Conservation (phyloP, 208 protist genomes). For the Acanthamoeba quina region DNA sequence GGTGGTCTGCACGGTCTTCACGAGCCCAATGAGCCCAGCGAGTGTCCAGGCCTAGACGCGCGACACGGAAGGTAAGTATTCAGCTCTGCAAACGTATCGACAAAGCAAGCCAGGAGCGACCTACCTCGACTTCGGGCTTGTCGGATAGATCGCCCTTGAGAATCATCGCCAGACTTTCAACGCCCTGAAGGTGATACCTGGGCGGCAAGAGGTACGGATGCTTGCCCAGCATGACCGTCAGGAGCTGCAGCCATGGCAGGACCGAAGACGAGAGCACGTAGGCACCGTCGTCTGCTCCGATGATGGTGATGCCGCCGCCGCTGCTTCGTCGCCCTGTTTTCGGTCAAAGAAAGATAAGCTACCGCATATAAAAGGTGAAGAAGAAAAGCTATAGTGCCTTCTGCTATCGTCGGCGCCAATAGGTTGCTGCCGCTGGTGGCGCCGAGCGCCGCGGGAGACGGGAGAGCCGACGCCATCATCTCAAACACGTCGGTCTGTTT, state of each 20-base stretch:
- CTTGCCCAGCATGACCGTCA: constrained; percentile 39
- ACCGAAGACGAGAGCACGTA: neutral
- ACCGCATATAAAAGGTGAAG: neutral
- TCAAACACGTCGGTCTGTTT: constrained; percentile 27
- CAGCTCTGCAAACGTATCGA: neutral
- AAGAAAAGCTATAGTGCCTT: neutral
- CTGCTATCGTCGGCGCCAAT: neutral
- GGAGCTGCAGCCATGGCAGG: constrained; percentile 20
- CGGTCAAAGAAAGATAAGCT: neutral
- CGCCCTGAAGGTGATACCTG: neutral
- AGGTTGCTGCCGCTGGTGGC: neutral
- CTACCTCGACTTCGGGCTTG: constrained; percentile 31
- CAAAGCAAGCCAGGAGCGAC: neutral
- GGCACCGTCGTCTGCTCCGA: neutral
- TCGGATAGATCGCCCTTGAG: constrained; percentile 20
- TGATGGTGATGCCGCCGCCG: neutral
- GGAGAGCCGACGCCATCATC: neutral
- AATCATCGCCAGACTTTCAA: neutral
- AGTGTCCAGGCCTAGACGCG: neutral
- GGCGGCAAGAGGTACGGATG: constrained; percentile 13
- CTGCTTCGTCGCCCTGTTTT: neutral
- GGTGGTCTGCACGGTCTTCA: constrained; percentile 28
- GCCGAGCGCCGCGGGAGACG: neutral
- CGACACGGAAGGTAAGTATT: neutral
- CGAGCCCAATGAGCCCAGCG: neutral